Percentiles rank a stretch among this genome's conserved stretches.
Conservation (phyloP, 352 stramenopile species). For the Plasmopara viticola region DNA sequence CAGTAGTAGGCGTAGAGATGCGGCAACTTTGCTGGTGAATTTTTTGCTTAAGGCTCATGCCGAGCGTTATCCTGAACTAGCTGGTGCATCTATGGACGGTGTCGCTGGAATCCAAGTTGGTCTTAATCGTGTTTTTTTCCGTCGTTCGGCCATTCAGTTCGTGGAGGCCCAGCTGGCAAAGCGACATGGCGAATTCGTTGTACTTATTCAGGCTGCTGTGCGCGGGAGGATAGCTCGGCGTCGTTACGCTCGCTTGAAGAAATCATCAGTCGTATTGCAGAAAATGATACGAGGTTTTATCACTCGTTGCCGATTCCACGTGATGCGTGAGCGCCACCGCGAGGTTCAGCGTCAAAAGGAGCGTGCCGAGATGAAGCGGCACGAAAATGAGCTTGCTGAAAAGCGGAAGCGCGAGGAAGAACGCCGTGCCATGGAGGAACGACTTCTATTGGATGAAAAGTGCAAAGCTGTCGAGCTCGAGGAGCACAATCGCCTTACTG, state of each 20-base stretch:
- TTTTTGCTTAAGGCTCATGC: constrained; percentile 69
- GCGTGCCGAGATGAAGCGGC: constrained; percentile 27
- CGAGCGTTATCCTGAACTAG: constrained; percentile 53
- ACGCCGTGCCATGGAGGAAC: constrained; percentile 19
- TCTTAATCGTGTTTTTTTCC: constrained; percentile 78
- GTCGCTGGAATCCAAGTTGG: constrained; percentile 75
- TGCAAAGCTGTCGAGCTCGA: constrained; percentile 41
- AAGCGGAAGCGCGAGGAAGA: constrained; percentile 30
- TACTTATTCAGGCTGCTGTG: constrained; percentile 73
- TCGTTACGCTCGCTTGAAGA: constrained; percentile 42
- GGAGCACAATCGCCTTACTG: constrained; percentile 55
- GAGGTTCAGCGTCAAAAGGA: constrained; percentile 33
- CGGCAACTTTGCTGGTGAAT: constrained; percentile 47
- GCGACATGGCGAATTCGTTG: constrained; percentile 79
- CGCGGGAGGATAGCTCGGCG: constrained; percentile 51
- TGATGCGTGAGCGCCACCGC: constrained; percentile 43
- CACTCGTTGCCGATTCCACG: constrained; percentile 46
- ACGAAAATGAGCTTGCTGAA: constrained; percentile 25
- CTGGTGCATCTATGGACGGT: constrained; percentile 24
- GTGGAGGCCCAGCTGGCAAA: constrained; percentile 82
- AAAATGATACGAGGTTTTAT: constrained; percentile 61
- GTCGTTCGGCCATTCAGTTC: constrained; percentile 77
- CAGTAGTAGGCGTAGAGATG: constrained; percentile 42
- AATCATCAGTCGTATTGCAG: constrained; percentile 41
- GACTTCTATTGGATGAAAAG: constrained; percentile 37